A percentile compares a stretch with the other conserved stretches of the same genome.
Conservation (phyloP, 495 filamentous ascomycete genomes). For the Poronia punctata region DNA sequence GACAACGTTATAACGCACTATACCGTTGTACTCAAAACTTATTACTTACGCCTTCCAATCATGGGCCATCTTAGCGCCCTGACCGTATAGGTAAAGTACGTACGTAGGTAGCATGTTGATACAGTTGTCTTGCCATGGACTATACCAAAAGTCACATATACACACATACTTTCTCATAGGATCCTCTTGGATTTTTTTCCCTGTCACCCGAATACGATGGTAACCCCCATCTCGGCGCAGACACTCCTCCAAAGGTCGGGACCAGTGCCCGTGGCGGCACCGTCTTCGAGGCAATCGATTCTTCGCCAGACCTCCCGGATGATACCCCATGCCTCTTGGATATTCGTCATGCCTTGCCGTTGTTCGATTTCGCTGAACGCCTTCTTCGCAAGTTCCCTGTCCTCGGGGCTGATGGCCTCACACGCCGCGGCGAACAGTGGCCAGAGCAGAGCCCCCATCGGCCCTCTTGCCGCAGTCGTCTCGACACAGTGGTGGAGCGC, state of each 20-base stretch:
- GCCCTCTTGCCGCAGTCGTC: constrained; percentile 45
- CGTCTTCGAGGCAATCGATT: constrained; percentile 25
- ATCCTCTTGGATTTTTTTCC: background rate
- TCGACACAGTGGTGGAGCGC: constrained; percentile 46
- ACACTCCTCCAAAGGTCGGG: constrained; percentile 41
- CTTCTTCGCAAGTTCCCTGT: constrained; percentile 36
- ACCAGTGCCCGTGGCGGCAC: constrained; percentile 11
- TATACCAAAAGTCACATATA: too few species aligned
- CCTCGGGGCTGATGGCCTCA: constrained; percentile 39
- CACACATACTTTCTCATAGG: too few species aligned
- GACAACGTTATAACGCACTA: too few species aligned
- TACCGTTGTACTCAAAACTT: too few species aligned
- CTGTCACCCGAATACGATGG: constrained; percentile 47
- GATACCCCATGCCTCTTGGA: constrained; percentile 50
- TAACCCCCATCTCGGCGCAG: constrained; percentile 43
- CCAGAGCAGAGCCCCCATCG: constrained; percentile 55
- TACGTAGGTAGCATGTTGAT: too few species aligned
- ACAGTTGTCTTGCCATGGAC: too few species aligned
- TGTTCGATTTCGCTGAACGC: constrained; percentile 44
- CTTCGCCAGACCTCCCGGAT: constrained; percentile 51
- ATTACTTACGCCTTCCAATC: too few species aligned
- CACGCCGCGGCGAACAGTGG: constrained; percentile 54
- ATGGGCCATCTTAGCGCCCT: too few species aligned
- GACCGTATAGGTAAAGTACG: too few species aligned
- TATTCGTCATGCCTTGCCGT: constrained; percentile 57